Evolutionary conservation across 345 rosid genomes (phyloP), one percentile per base, ranked within the genome.

Genomic region (Abelmoschus esculentus): DNA sequence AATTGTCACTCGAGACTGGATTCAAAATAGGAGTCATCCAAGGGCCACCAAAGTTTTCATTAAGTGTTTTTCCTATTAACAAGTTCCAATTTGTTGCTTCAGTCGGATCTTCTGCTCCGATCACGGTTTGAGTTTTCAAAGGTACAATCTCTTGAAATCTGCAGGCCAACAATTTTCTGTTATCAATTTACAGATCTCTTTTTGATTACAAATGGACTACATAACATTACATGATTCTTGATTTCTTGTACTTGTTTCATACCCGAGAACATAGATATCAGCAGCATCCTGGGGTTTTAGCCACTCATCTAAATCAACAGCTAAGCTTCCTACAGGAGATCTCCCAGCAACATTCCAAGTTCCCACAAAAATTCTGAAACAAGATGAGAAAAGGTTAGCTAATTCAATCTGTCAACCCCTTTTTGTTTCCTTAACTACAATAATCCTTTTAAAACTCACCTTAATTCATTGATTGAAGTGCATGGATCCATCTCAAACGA

Each of bases 291-390:
- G 83, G 47, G 86, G 83, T 74, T 89, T 85, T 62, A 89, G 70
- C 95, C 95, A 89, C 60, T 89, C 95, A 9, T 82, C 86, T 76
- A 89, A 77, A 76, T 86, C 95, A 49, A 78, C 85, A 40, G 81
- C 87, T 75, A 85, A 80, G 70, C 83, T 85, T 38, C 89, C 95
- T 7, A 69, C 82, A 0, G 91, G 91, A 68, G 95, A 85, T 77
- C 80, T 82, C 73, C 95, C 95, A 3, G 83, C 95, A 5, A 89
- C 95, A 74, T 89, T 89, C 95, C 95, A 89, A 19, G 89, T 83
- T 9, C 95, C 95, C 26, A 89, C 88, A 69, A 89, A 89, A 42
- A 86, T 80, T 71, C 91, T 89, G 79, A 70, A 75, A 75, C 34
- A 70, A 7, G 13, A 26, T 18, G 22, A 18, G 18, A 12, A 12